Percentiles rank a stretch among this genome's conserved stretches.
phyloP scores from a whole-genome alignment of 805 yeast genomes.

The Yamadazyma kitorensis region DNA sequence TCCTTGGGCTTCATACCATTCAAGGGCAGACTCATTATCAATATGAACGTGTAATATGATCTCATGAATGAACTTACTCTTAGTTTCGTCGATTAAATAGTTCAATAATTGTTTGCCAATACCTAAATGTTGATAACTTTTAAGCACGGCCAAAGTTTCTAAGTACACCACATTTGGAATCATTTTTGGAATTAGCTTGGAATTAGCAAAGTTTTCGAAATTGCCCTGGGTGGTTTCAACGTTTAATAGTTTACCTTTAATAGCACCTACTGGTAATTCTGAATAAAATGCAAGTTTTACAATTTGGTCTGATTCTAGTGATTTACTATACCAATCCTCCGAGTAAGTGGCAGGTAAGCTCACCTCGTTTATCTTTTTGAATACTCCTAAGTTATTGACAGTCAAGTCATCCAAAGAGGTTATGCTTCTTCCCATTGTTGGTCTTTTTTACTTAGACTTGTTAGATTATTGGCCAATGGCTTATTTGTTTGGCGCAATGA shows the following conservation, averaged over 20 bases:
- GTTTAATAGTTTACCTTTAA: constrained; percentile 54
- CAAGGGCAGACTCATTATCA: constrained; percentile 37
- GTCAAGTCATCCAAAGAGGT: constrained; percentile 59
- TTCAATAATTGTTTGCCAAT: constrained; percentile 60
- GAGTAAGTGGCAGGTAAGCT: constrained; percentile 52
- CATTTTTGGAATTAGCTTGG: constrained; percentile 20
- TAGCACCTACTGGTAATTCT: constrained; percentile 79
- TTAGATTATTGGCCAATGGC: too few species aligned
- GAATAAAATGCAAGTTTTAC: constrained; percentile 62
- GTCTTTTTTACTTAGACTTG: too few species aligned
- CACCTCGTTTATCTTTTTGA: constrained; percentile 53
- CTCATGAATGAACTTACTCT: constrained; percentile 50
- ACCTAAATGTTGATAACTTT: constrained; percentile 58
- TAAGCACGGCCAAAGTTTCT: constrained; percentile 65
- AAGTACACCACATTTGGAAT: constrained; percentile 58
- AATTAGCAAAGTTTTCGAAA: constrained; percentile 27
- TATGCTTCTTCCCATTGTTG: constrained; percentile 33
- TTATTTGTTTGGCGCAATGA: too few species aligned
- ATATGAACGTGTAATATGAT: constrained; percentile 54
- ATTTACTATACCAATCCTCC: constrained; percentile 50
- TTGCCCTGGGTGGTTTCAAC: constrained; percentile 26
- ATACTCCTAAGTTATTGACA: constrained; percentile 54
- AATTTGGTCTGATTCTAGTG: constrained; percentile 47
- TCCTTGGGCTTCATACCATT: constrained; percentile 53
- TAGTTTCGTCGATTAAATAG: constrained; percentile 56